A percentile compares a stretch with the other conserved stretches of the same genome.
Conservation (phyloP, 164 flowering plant genomes). For the Warburgia ugandensis region DNA sequence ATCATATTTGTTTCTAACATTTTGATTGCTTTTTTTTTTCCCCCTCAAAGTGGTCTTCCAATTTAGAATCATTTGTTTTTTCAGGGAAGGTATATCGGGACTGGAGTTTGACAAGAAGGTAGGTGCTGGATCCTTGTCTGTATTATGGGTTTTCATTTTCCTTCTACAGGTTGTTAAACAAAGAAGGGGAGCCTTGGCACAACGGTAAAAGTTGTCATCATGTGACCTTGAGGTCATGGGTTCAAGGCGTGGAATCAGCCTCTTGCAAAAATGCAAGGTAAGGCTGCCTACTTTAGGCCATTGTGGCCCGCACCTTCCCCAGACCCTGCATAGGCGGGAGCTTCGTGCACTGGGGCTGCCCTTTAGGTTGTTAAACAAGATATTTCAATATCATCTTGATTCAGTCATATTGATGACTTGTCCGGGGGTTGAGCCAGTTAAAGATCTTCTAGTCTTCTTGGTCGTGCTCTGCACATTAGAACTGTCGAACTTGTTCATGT, state of each 20-base stretch:
- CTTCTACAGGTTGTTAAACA: background rate
- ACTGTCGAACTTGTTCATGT: background rate
- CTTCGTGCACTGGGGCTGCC: no score
- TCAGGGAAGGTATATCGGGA: slow-evolving; percentile 56
- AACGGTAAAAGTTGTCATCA: background rate
- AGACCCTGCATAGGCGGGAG: no score
- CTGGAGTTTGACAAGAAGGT: slow-evolving; percentile 78
- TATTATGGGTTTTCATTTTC: background rate
- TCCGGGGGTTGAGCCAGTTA: background rate
- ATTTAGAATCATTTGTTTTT: background rate
- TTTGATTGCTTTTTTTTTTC: background rate
- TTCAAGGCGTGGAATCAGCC: no score
- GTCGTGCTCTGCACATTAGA: background rate
- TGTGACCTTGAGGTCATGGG: background rate
- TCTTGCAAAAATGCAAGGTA: no score
- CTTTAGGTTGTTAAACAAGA: no score
- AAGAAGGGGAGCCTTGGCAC: background rate
- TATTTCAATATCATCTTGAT: background rate
- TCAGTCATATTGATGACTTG: background rate
- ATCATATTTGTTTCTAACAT: background rate
- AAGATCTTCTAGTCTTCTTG: background rate
- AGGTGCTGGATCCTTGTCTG: slow-evolving; percentile 8
- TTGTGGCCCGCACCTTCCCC: no score
- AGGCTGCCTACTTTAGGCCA: no score
- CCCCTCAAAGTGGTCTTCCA: background rate